Percentiles rank a stretch among this genome's conserved stretches.
Conservation (phyloP, 2,329 filamentous ascomycete genomes). For the Hypoxylon sp. region DNA sequence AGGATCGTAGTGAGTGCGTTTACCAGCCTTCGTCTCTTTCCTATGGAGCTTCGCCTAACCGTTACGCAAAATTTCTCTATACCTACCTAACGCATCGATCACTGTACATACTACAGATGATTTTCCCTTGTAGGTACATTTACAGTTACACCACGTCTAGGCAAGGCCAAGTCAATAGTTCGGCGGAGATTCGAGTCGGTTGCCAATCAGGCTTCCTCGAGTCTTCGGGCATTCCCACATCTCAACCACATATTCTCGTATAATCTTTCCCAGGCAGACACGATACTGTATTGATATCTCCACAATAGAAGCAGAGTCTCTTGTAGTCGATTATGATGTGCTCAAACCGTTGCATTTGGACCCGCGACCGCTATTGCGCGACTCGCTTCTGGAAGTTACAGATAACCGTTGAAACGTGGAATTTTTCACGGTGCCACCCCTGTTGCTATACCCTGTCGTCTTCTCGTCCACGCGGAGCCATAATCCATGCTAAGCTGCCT, state of each 20-base stretch:
- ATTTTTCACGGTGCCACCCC: slow-evolving; percentile 36
- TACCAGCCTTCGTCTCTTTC: background rate
- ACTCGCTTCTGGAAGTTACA: slow-evolving; percentile 38
- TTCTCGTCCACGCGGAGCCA: slow-evolving; percentile 31
- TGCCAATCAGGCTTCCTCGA: slow-evolving; percentile 27
- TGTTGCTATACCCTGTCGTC: slow-evolving; percentile 30
- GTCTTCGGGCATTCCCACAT: slow-evolving; percentile 34
- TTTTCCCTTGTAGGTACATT: slow-evolving; percentile 18
- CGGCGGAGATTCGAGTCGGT: slow-evolving; percentile 15
- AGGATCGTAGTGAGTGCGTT: background rate
- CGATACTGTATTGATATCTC: slow-evolving; percentile 24
- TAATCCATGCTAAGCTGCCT: slow-evolving; percentile 37
- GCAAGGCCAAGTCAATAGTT: slow-evolving; percentile 38
- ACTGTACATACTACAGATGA: background rate
- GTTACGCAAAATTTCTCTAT: background rate
- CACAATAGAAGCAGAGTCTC: slow-evolving; percentile 20
- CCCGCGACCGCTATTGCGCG: slow-evolving; percentile 34
- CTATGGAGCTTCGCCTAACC: background rate
- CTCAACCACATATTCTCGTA: slow-evolving; percentile 33
- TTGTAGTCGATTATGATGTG: slow-evolving; percentile 39
- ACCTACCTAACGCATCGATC: background rate
- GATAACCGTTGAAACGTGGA: slow-evolving; percentile 45
- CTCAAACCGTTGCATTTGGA: slow-evolving; percentile 33
- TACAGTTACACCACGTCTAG: slow-evolving; percentile 11
- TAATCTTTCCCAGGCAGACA: slow-evolving; percentile 16